Base-by-base conservation (phyloP, 1,284 basidiomycete genomes). In the Trichosporon asahii region DNA sequence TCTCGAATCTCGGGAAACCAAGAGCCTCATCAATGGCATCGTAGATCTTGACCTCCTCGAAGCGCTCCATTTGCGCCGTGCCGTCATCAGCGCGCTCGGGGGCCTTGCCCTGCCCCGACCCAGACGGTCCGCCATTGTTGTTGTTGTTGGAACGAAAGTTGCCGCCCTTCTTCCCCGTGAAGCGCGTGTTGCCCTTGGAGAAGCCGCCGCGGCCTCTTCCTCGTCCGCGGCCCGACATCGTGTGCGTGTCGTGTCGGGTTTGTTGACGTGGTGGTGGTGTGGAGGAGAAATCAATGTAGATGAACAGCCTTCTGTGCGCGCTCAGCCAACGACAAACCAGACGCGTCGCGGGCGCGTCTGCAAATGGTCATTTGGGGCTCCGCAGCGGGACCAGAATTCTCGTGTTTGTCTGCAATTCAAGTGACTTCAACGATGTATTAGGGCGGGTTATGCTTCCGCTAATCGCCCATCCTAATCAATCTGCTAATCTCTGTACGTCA, bases 1-100 rank as follows among this genome's bases (percentile, higher is more conserved):
- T 85, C 73, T 93, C 89, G 67, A 92, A 86, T 68, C 90, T 86
- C 57, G 86, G 86, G 82, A 99, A 99, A 0, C 97, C 97, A 31
- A 99, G 86, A 80, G 91, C 93, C 82, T 94, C 93, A 78, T 99
- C 96, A 31, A 98, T 89, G 78, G 95, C 93, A 81, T 99, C 94
- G 70, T 85, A 86, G 33, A 91, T 76, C 64, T 86, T 85, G 6
- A 90, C 89, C 75, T 89, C 89, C 78, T 96, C 94, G 77, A 96
- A 94, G 74, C 88, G 86, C 77, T 95, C 94, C 12, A 89, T 90
- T 4, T 90, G 86, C 64, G 90, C 89, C 0, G 91, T 93, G 2
- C 92, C 94, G 76, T 96, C 94, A 70, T 95, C 93, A 77, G 93
- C 92, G 75, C 93, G 87, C 76, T 87, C 86, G 1, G 89, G 89